Evolutionary conservation across 2,329 filamentous ascomycete genomes (phyloP).

Genomic region (Cladophialophora bantiana): DNA sequence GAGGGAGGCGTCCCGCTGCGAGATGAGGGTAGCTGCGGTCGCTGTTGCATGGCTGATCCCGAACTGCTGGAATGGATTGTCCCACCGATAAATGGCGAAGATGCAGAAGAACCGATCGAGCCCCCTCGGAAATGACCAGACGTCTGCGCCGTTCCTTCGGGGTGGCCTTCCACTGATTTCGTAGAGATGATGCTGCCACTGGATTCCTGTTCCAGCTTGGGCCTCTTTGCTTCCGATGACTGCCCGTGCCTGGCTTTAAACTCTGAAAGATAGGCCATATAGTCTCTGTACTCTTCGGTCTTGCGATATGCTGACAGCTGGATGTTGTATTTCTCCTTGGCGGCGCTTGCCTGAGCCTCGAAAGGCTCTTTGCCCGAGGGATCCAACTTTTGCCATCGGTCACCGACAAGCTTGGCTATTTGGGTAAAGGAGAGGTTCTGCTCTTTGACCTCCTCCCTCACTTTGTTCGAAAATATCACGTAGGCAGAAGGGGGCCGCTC

Average conservation of each 20-base stretch:
- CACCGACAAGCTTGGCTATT: constrained; percentile 81
- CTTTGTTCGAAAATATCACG: constrained; percentile 80
- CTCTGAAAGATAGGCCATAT: constrained; percentile 74
- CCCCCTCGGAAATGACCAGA: constrained; percentile 35
- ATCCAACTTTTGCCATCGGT: constrained; percentile 78
- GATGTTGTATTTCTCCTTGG: constrained; percentile 79
- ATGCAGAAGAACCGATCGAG: constrained; percentile 37
- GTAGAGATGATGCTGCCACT: constrained; percentile 39
- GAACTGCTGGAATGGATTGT: constrained; percentile 19
- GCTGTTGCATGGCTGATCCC: constrained; percentile 8
- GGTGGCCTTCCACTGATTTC: constrained; percentile 33
- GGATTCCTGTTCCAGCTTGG: constrained; percentile 51
- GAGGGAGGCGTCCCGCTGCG: constrained; percentile 34
- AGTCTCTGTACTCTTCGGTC: constrained; percentile 71
- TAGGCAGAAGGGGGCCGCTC: constrained; percentile 83
- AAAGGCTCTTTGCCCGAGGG: constrained; percentile 73
- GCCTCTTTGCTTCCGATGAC: constrained; percentile 51
- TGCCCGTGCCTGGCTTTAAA: constrained; percentile 75
- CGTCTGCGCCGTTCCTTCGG: constrained; percentile 17
- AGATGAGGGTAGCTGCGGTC: constrained; percentile 32
- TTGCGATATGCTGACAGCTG: constrained; percentile 79
- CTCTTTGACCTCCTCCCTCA: constrained; percentile 78
- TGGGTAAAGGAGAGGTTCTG: constrained; percentile 81
- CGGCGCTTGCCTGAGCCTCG: constrained; percentile 73
- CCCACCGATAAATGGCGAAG: constrained; percentile 31